Conservation (phyloP, 495 filamentous ascomycete genomes). For the Hyaloscypha finlandica region DNA sequence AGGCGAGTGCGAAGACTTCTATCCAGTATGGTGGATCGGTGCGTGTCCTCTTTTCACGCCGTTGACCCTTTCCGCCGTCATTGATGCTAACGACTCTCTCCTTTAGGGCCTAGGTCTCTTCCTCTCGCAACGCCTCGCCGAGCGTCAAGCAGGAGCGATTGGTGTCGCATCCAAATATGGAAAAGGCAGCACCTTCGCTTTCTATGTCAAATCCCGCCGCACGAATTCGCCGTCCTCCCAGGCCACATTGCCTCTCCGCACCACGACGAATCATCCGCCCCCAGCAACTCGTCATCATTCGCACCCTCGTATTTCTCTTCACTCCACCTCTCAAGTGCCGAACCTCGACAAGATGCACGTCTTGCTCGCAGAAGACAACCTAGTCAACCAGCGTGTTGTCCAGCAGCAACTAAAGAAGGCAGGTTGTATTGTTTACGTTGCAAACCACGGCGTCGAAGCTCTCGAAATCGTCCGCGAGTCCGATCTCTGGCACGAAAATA, state of each 20-base stretch:
- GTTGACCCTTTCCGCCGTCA: background rate
- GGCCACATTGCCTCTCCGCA: background rate
- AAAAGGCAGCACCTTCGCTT: constrained; percentile 79
- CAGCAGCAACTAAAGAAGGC: constrained; percentile 61
- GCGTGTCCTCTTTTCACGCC: constrained; percentile 31
- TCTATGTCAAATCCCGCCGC: constrained; percentile 59
- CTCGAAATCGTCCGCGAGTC: constrained; percentile 53
- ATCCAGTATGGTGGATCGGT: constrained; percentile 78
- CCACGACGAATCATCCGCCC: background rate
- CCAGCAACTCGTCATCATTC: background rate
- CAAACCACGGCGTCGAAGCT: constrained; percentile 77
- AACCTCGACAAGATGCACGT: constrained; percentile 24
- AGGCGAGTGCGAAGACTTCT: constrained; percentile 72
- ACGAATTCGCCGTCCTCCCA: constrained; percentile 5
- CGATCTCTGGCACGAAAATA: constrained; percentile 16
- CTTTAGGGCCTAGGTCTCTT: constrained; percentile 70
- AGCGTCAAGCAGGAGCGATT: constrained; percentile 80
- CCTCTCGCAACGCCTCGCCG: constrained; percentile 73
- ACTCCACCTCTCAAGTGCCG: background rate
- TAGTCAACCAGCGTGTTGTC: constrained; percentile 73
- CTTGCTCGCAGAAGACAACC: constrained; percentile 53
- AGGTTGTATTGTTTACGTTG: constrained; percentile 66
- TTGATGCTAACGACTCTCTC: background rate
- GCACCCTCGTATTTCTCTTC: background rate
- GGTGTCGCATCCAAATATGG: constrained; percentile 71